phyloP scores from a whole-genome alignment of 441 rosid genomes.

The Syzygium syzygioides region DNA sequence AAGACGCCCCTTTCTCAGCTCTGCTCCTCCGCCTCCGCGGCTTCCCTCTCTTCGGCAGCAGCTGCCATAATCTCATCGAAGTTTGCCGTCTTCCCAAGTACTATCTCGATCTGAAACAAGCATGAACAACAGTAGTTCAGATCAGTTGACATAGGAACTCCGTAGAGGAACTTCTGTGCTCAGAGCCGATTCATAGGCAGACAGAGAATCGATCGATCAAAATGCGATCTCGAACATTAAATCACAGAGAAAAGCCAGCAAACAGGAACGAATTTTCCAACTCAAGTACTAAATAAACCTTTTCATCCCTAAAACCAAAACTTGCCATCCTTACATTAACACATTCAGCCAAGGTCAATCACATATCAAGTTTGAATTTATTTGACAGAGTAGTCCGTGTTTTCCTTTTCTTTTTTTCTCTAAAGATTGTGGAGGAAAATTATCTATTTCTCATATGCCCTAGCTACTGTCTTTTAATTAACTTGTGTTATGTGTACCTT shows the following conservation, averaged over 20 bases:
- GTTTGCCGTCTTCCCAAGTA: conserved; percentile 53
- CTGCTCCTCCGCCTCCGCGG: conserved; percentile 31
- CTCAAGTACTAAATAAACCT: background rate
- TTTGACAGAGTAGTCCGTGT: background rate
- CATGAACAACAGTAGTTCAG: background rate
- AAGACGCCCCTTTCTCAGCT: conserved; percentile 14
- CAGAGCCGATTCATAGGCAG: background rate
- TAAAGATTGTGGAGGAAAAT: background rate
- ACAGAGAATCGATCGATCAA: background rate
- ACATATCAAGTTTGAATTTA: background rate
- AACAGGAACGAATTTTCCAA: background rate
- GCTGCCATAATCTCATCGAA: conserved; percentile 78
- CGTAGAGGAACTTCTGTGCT: background rate
- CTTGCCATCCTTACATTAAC: background rate
- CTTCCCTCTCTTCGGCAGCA: conserved; percentile 44
- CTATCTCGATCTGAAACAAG: conserved; percentile 43
- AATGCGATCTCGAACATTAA: rapidly evolving
- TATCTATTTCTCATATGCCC: background rate
- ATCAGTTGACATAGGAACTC: background rate
- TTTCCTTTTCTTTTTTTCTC: background rate
- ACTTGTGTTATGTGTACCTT: conserved; percentile 29
- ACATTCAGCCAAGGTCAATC: background rate
- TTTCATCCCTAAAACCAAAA: background rate
- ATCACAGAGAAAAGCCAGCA: background rate
- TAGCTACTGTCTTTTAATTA: background rate